These are phyloP conservation scores for Tetradesmus lagerheimii DNA, from an alignment of 139 green algal species.

Conservation along the genomic window DNA sequence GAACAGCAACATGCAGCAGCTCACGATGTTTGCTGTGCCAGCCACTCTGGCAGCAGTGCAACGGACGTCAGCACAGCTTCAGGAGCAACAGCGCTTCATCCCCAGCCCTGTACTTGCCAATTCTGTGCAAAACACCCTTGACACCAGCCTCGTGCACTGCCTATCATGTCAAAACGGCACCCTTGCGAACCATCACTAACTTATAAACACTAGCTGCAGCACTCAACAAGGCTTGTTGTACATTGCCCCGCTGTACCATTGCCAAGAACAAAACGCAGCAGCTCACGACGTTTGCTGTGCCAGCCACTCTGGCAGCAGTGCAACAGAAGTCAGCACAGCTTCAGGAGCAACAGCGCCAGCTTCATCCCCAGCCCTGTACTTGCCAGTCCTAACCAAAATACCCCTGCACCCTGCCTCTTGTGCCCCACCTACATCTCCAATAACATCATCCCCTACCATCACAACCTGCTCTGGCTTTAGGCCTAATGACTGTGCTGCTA, in stretches of 20 bases:
- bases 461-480: conserved; percentile 24
- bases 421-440: conserved; percentile 17
- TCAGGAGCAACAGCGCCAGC: background rate
- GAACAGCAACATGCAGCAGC: too few species aligned
- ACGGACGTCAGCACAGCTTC: conserved; percentile 6
- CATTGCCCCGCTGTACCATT: too few species aligned
- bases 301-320: conserved; percentile 29
- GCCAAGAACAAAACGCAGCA: too few species aligned
- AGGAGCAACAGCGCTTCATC: background rate
- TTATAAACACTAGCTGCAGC: too few species aligned
- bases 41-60: conserved; percentile 27
- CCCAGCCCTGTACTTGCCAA: conserved; percentile 19
- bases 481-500: background rate
- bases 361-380: conserved; percentile 34
- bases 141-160: too few species aligned
- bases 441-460: conserved; percentile 23
- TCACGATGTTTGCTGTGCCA: background rate
- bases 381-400: conserved; percentile 26
- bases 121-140: background rate
- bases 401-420: conserved; percentile 18
- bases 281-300: too few species aligned
- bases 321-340: conserved; percentile 25
- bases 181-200: too few species aligned
- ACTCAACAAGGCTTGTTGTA: too few species aligned
- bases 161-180: too few species aligned